Conservation (phyloP, 805 yeast genomes). For the Diddensiella santjacobensis region DNA sequence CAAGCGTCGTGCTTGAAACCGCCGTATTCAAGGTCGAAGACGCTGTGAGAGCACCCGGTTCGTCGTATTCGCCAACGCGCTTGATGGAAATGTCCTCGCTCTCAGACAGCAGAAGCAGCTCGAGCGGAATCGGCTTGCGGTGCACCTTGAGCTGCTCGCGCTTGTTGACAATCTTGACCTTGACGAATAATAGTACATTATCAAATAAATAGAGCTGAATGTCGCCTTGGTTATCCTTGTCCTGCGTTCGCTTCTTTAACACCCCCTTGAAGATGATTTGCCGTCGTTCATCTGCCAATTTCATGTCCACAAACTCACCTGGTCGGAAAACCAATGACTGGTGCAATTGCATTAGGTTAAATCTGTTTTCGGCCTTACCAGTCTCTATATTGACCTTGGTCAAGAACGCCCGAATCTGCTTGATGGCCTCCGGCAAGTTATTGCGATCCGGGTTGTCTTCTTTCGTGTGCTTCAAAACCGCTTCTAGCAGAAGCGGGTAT, state of each 20-base stretch:
- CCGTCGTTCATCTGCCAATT: constrained; percentile 76
- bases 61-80: constrained; percentile 32
- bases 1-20: neutral
- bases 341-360: constrained; percentile 79
- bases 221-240: constrained; percentile 67
- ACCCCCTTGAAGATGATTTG: constrained; percentile 75
- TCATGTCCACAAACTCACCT: constrained; percentile 82
- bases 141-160: constrained; percentile 89
- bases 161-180: constrained; percentile 81
- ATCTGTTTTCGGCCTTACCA: constrained; percentile 91
- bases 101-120: constrained; percentile 44
- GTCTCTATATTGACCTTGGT: constrained; percentile 78
- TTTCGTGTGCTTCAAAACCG: constrained; percentile 76
- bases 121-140: constrained; percentile 51
- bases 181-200: constrained; percentile 79
- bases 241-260: constrained; percentile 69
- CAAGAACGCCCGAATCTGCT: constrained; percentile 69
- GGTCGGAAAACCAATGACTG: constrained; percentile 78
- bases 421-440: constrained; percentile 67
- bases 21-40: neutral
- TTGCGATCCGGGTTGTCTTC: constrained; percentile 71
- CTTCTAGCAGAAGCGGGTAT: constrained; percentile 78
- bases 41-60: neutral
- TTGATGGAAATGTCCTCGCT: constrained; percentile 72
- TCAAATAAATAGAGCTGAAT: constrained; percentile 86